phyloP scores from a whole-genome alignment of 2,329 filamentous ascomycete genomes.

The Claviceps spartinae region DNA sequence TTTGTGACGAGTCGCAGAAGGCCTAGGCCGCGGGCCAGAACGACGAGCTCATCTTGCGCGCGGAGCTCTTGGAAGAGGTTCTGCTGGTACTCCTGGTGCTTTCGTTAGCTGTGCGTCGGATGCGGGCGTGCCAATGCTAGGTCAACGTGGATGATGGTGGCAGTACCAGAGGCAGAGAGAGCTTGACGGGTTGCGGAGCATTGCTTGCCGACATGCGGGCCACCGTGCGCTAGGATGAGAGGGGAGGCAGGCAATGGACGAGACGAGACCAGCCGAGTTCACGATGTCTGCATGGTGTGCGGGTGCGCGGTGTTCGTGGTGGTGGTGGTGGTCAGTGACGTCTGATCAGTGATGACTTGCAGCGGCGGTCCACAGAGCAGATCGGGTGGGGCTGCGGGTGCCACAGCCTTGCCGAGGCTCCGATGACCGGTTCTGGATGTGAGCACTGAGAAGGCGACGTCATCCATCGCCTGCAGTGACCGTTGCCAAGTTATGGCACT shows the following conservation, averaged over 20 bases:
- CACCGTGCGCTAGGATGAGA: not conserved
- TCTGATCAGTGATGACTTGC: no score
- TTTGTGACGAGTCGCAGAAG: slow-evolving; percentile 90
- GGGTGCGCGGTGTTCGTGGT: not conserved
- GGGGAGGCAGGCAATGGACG: not conserved
- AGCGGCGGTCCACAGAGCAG: no score
- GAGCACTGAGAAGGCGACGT: not conserved
- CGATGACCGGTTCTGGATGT: not conserved
- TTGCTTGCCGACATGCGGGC: slow-evolving; percentile 37
- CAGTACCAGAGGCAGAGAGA: slow-evolving; percentile 51
- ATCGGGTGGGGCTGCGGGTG: no score
- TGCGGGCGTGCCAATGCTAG: not conserved
- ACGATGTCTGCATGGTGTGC: not conserved
- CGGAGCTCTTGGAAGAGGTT: slow-evolving; percentile 84
- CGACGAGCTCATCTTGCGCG: slow-evolving; percentile 81
- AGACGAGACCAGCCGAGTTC: not conserved
- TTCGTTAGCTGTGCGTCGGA: not conserved
- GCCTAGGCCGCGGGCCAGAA: slow-evolving; percentile 83
- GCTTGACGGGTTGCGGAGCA: slow-evolving; percentile 58
- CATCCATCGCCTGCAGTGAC: not conserved
- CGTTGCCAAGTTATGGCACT: no score
- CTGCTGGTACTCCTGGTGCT: slow-evolving; percentile 70
- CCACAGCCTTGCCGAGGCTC: no score
- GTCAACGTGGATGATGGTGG: not conserved
- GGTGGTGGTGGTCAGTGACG: not conserved